Conservation (phyloP, 306 rosid species). For the Vigna nakashimae region DNA sequence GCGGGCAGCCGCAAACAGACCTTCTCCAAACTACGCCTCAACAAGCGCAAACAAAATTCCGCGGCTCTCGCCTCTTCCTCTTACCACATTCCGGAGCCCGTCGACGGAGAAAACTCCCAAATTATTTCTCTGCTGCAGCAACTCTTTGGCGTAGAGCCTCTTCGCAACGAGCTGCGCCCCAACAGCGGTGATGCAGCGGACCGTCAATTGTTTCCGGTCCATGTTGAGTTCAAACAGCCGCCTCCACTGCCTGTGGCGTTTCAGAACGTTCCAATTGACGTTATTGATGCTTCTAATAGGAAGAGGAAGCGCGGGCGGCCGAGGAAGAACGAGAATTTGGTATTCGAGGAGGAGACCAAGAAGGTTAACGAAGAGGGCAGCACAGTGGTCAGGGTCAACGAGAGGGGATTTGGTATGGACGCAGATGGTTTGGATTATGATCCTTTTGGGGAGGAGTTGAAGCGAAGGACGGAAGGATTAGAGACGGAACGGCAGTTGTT, state of each 20-base stretch:
- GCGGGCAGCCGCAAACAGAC: slow-evolving; percentile 97
- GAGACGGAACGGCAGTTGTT: slow-evolving; percentile 55
- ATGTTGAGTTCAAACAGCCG: slow-evolving; percentile 42
- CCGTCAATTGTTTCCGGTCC: slow-evolving; percentile 44
- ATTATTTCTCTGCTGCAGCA: slow-evolving; percentile 56
- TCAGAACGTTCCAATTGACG: slow-evolving; percentile 35
- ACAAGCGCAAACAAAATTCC: slow-evolving; percentile 48
- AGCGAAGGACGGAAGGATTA: slow-evolving; percentile 68
- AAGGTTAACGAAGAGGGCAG: neutral
- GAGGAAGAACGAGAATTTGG: slow-evolving; percentile 51
- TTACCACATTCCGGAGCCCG: slow-evolving; percentile 47
- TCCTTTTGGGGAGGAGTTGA: slow-evolving; percentile 63
- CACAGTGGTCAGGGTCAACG: slow-evolving; percentile 29
- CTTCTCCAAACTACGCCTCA: slow-evolving; percentile 78
- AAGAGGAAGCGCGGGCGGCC: slow-evolving; percentile 89
- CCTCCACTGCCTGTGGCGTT: slow-evolving; percentile 8
- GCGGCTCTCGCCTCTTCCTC: slow-evolving; percentile 26
- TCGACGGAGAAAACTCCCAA: slow-evolving; percentile 54
- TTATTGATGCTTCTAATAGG: slow-evolving; percentile 13
- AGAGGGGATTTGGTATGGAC: slow-evolving; percentile 35
- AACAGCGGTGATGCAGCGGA: slow-evolving; percentile 20
- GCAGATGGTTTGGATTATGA: slow-evolving; percentile 55
- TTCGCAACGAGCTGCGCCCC: slow-evolving; percentile 4
- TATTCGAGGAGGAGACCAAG: slow-evolving; percentile 29
- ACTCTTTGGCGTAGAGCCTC: slow-evolving; percentile 66